These are phyloP conservation scores for Verticillium zaregamsianum DNA, from an alignment of 2,329 filamentous ascomycete genomes.

Conservation along the genomic window DNA sequence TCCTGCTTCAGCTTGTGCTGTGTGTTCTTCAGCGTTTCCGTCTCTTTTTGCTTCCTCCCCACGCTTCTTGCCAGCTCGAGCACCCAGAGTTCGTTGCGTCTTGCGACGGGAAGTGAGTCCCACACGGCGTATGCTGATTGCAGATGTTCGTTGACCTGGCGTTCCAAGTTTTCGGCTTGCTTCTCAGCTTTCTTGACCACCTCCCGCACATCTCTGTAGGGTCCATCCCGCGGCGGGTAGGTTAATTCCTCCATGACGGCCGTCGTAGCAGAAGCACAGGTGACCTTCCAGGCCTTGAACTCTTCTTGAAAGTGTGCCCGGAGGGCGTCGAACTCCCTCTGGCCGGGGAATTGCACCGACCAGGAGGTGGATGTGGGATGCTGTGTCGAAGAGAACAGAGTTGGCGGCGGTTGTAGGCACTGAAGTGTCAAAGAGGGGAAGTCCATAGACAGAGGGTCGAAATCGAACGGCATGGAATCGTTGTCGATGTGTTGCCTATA, in stretches of 20 bases:
- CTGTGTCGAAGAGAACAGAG: conserved; percentile 75
- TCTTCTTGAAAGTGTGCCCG: conserved; percentile 62
- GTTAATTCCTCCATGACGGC: conserved; percentile 45
- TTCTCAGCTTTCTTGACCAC: conserved; percentile 44
- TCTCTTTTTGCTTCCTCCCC: conserved; percentile 51
- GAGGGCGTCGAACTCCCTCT: conserved; percentile 70
- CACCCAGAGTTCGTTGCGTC: conserved; percentile 56
- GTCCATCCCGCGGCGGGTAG: conserved; percentile 38
- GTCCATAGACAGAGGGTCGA: conserved; percentile 79
- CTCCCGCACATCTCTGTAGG: conserved; percentile 38
- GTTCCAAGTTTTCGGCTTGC: conserved; percentile 57
- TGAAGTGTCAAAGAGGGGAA: conserved; percentile 83
- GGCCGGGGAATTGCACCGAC: conserved; percentile 71
- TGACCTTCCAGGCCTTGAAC: conserved; percentile 61
- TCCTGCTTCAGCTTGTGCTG: conserved; percentile 53
- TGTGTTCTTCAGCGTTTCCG: conserved; percentile 44
- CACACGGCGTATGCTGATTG: conserved; percentile 75
- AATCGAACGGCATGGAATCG: conserved; percentile 62
- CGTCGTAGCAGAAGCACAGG: conserved; percentile 46
- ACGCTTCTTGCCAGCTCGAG: conserved; percentile 58
- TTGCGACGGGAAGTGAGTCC: conserved; percentile 56
- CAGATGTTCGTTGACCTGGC: conserved; percentile 69
- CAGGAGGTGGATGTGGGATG: conserved; percentile 76
- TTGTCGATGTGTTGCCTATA: conserved; percentile 51
- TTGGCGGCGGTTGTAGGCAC: conserved; percentile 75